phyloP scores from a whole-genome alignment of 805 yeast genomes.

The Maudiozyma turicensis region DNA sequence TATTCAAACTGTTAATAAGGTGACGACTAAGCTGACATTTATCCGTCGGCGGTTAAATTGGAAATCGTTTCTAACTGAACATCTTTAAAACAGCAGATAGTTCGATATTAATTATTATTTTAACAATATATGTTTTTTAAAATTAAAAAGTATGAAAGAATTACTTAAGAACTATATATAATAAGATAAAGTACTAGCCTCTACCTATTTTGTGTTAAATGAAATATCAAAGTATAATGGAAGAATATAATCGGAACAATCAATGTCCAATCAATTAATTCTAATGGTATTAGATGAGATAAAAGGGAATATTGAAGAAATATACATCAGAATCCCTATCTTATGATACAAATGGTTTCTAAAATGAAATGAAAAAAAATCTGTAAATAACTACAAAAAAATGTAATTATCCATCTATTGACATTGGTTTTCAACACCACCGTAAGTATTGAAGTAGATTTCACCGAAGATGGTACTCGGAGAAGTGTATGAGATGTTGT shows the following conservation, averaged over 20 bases:
- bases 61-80: no score
- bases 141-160: not conserved
- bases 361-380: no score
- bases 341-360: no score
- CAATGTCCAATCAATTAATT: not conserved
- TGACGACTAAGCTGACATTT: no score
- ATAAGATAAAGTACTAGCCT: not conserved
- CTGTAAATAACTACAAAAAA: no score
- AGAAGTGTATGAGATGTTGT: not conserved
- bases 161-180: not conserved
- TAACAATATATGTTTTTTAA: not conserved
- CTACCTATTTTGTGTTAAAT: not conserved
- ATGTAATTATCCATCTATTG: not conserved
- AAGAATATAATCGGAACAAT: not conserved
- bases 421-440: not conserved
- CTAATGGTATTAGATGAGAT: not conserved
- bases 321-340: no score
- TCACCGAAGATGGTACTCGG: not conserved
- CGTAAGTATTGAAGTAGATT: slow-evolving; percentile 1
- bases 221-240: not conserved
- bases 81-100: no score
- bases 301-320: not conserved
- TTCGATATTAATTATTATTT: no score
- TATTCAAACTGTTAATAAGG: no score
- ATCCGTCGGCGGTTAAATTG: no score